Evolutionary conservation across 768 basidiomycete genomes (phyloP).

Genomic region (Rhodotorula paludigena): DNA sequence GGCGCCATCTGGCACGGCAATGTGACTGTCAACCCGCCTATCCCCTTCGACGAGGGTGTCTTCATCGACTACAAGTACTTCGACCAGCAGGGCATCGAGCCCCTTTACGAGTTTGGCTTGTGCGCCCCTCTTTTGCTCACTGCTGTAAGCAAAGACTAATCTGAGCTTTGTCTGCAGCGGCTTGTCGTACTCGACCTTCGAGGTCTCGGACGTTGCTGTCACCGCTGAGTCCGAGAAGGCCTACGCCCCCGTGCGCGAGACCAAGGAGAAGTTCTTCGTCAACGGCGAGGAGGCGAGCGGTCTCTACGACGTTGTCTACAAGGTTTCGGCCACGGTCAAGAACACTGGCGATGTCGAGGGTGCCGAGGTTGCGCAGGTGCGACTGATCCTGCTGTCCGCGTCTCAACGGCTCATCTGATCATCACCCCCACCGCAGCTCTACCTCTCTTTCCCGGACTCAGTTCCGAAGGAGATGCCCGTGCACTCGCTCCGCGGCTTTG

Average conservation of each 20-base stretch:
- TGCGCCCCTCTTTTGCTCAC: too few species aligned
- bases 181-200: constrained; percentile 42
- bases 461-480: constrained; percentile 24
- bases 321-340: constrained; percentile 25
- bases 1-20: constrained; percentile 18
- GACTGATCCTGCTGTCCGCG: not conserved
- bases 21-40: not conserved
- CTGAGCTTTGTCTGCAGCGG: too few species aligned
- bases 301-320: constrained; percentile 20
- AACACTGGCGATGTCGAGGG: constrained; percentile 29
- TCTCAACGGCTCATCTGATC: too few species aligned
- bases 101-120: constrained; percentile 45
- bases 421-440: constrained; percentile 26
- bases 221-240: not conserved
- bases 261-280: constrained; percentile 25
- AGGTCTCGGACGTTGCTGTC: constrained; percentile 35
- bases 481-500: constrained; percentile 42
- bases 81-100: constrained; percentile 24
- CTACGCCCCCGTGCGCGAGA: constrained; percentile 12
- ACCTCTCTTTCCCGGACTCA: constrained; percentile 31
- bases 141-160: too few species aligned
- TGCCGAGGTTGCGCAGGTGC: constrained; percentile 32
- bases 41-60: constrained; percentile 44
- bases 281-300: not conserved
- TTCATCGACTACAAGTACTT: constrained; percentile 46